Conservation (phyloP, 2,329 filamentous ascomycete genomes). For the Sarocladium brachiariae region DNA sequence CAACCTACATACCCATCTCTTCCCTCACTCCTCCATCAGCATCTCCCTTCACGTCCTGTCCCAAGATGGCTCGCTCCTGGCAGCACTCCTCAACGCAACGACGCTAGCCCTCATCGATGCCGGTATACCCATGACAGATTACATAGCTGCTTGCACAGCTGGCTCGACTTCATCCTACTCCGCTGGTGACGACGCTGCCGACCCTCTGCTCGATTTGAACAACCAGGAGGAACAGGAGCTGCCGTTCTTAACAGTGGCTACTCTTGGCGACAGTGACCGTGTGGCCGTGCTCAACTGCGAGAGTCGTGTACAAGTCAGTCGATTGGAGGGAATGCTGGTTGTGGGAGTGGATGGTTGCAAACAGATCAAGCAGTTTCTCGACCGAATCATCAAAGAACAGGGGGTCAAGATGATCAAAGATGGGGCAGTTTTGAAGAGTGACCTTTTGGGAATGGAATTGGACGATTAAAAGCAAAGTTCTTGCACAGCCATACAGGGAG, state of each 20-base stretch:
- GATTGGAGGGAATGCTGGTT: constrained; percentile 86
- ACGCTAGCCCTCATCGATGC: constrained; percentile 91
- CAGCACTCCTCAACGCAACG: constrained; percentile 82
- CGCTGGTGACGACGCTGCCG: constrained; percentile 59
- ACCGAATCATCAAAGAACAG: constrained; percentile 68
- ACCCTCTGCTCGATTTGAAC: constrained; percentile 76
- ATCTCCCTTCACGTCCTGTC: constrained; percentile 82
- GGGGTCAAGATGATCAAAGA: constrained; percentile 58
- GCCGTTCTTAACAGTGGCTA: constrained; percentile 81
- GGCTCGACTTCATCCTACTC: constrained; percentile 67
- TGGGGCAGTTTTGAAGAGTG: constrained; percentile 42
- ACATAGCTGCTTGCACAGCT: constrained; percentile 81
- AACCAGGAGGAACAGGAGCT: constrained; percentile 77
- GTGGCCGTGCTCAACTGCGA: constrained; percentile 80
- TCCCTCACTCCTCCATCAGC: constrained; percentile 78
- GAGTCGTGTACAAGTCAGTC: constrained; percentile 72
- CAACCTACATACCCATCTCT: constrained; percentile 78
- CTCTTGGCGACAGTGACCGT: constrained; percentile 65
- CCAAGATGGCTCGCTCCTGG: constrained; percentile 84
- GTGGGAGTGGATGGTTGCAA: constrained; percentile 89
- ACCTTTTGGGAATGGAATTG: constrained; percentile 44
- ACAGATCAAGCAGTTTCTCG: constrained; percentile 73
- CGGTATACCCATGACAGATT: constrained; percentile 90
- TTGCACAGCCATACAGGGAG: background rate
- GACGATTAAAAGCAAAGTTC: constrained; percentile 26